Conservation (phyloP, 2,329 filamentous ascomycete genomes). For the Diaporthe ilicicola region DNA sequence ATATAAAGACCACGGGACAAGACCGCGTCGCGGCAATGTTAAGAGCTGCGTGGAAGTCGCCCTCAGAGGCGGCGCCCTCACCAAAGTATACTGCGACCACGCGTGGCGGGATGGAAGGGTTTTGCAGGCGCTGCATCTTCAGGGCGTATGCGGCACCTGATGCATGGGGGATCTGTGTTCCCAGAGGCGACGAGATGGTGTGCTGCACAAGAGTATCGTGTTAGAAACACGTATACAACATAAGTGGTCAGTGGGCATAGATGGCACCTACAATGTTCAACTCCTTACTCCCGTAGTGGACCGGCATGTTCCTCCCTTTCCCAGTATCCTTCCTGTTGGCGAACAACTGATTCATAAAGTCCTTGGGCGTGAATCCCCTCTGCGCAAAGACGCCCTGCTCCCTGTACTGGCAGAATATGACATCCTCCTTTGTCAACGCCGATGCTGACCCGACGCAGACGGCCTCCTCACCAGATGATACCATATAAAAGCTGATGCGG, state of each 20-base stretch:
- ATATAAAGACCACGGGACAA: conserved; percentile 81
- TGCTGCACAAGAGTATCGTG: conserved; percentile 56
- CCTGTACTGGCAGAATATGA: conserved; percentile 93
- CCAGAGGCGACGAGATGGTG: conserved; percentile 79
- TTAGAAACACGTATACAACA: too few species aligned
- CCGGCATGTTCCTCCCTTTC: conserved; percentile 92
- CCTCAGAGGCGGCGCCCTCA: conserved; percentile 82
- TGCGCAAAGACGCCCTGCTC: conserved; percentile 92
- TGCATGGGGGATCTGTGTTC: conserved; percentile 83
- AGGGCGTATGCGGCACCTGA: conserved; percentile 81
- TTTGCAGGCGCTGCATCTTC: conserved; percentile 74
- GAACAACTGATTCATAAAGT: conserved; percentile 97
- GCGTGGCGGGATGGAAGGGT: conserved; percentile 66
- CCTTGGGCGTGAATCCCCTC: conserved; percentile 82
- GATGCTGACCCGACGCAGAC: conserved; percentile 90
- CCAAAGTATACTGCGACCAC: conserved; percentile 82
- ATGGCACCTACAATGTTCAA: conserved; percentile 76
- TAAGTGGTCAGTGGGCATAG: conserved; percentile 13
- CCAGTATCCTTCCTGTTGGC: conserved; percentile 84
- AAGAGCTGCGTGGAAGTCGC: conserved; percentile 83
- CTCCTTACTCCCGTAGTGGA: conserved; percentile 89
- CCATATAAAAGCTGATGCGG: conserved; percentile 97
- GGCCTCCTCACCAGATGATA: conserved; percentile 92
- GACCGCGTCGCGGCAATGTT: conserved; percentile 83
- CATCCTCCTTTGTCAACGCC: conserved; percentile 82